Percentiles rank a stretch among this genome's conserved stretches.
Evolutionary conservation across 306 rosid genomes (phyloP).

Genomic region (Prunus fruticosa): DNA sequence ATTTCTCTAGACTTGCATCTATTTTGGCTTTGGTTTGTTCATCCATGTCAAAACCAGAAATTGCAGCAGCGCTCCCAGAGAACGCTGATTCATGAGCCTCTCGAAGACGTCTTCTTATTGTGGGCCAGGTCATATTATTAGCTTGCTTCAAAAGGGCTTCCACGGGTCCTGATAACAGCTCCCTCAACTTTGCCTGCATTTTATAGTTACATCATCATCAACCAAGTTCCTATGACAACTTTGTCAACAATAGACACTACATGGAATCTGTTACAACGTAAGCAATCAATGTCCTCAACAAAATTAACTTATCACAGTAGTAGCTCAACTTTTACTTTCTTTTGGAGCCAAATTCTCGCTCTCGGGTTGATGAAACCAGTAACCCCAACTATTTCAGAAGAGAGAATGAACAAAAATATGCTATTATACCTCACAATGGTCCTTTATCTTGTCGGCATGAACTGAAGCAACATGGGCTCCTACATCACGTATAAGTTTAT

Average conservation of each 20-base stretch:
- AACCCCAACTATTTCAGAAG: conserved; percentile 9
- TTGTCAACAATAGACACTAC: not conserved
- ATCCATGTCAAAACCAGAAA: conserved; percentile 73
- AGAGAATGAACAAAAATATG: conserved; percentile 4
- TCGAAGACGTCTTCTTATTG: conserved; percentile 64
- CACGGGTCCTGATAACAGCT: conserved; percentile 71
- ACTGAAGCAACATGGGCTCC: conserved; percentile 68
- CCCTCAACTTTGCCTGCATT: conserved; percentile 73
- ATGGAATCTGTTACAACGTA: not conserved
- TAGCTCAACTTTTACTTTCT: not conserved
- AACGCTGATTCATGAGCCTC: conserved; percentile 68
- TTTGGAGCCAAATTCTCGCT: not conserved
- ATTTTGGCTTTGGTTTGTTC: conserved; percentile 52
- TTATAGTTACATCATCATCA: conserved; percentile 19
- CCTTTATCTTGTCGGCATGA: conserved; percentile 68
- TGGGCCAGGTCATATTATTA: conserved; percentile 76
- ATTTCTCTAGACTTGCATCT: conserved; percentile 44
- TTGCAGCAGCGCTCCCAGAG: conserved; percentile 60
- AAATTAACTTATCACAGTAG: not conserved
- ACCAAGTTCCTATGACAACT: conserved; percentile 25
- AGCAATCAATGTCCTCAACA: too few species aligned
- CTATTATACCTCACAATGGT: conserved; percentile 62
- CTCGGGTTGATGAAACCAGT: not conserved
- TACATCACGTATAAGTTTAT: conserved; percentile 82
- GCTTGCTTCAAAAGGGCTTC: conserved; percentile 92